A percentile compares a stretch with the other conserved stretches of the same genome.
These are phyloP conservation scores for Pichia sp. DNA, from an alignment of 1,139 yeast genomes.

Conservation along the genomic window DNA sequence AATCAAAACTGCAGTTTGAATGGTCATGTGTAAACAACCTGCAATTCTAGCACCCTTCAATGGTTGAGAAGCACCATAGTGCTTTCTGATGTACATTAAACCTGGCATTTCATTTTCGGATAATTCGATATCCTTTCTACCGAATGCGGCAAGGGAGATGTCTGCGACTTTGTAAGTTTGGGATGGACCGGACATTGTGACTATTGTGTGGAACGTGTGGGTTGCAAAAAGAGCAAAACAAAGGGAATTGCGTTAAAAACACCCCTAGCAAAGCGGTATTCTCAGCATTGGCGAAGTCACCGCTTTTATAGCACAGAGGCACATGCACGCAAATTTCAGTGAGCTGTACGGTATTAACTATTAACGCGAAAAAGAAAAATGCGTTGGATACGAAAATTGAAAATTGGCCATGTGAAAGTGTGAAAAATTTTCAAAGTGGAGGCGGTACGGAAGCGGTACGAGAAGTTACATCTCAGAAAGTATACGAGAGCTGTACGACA, in stretches of 20 bases:
- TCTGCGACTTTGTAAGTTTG: constrained; percentile 94
- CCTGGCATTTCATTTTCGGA: constrained; percentile 99
- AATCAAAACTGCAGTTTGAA: constrained; percentile 98
- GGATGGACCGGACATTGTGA: constrained; percentile 48
- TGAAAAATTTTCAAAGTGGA: no score
- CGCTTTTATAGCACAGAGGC: no score
- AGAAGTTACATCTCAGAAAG: no score
- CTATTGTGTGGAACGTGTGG: background rate
- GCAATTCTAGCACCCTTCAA: constrained; percentile 98
- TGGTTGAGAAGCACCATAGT: constrained; percentile 90
- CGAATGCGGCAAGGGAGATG: constrained; percentile 98
- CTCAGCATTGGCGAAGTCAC: no score
- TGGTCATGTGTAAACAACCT: constrained; percentile 99
- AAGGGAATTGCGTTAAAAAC: no score
- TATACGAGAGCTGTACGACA: background rate
- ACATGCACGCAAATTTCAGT: no score
- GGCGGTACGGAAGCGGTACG: no score
- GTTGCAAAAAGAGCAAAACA: background rate
- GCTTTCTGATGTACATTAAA: constrained; percentile 94
- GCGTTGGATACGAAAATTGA: no score
- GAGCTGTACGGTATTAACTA: no score
- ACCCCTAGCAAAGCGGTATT: no score
- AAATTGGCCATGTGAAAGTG: no score
- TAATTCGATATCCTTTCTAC: constrained; percentile 98
- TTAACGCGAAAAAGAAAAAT: no score